Conservation (phyloP, 2,329 filamentous ascomycete genomes). For the Talaromyces sp. region DNA sequence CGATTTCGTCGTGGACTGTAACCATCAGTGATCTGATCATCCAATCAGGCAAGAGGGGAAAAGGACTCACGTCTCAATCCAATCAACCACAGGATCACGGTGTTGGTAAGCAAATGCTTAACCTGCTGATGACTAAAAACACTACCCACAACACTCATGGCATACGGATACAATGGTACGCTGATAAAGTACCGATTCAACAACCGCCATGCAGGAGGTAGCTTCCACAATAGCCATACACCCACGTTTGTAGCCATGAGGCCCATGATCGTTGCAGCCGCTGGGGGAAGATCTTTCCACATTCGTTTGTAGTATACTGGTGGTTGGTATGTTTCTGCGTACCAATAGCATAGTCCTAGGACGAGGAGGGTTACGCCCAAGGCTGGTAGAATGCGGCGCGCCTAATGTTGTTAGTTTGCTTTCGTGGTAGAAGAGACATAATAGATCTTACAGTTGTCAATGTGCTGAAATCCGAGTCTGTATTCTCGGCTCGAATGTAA, state of each 20-base stretch:
- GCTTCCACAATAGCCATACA: slow-evolving; percentile 54
- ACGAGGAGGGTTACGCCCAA: slow-evolving; percentile 41
- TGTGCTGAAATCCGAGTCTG: slow-evolving; percentile 34
- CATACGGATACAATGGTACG: slow-evolving; percentile 53
- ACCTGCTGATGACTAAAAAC: slow-evolving; percentile 58
- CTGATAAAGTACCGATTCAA: slow-evolving; percentile 59
- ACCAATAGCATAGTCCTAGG: slow-evolving; percentile 44
- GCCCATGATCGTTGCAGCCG: slow-evolving; percentile 52
- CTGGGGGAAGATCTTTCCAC: slow-evolving; percentile 51
- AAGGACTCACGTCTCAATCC: slow-evolving; percentile 48
- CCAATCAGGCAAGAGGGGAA: neutral
- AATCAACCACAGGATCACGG: slow-evolving; percentile 55
- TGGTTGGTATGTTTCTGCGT: slow-evolving; percentile 51
- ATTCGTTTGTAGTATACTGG: slow-evolving; percentile 50
- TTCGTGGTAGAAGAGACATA: neutral
- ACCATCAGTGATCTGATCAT: neutral
- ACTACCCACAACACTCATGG: slow-evolving; percentile 54
- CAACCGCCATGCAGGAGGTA: slow-evolving; percentile 54
- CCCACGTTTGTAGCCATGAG: slow-evolving; percentile 53
- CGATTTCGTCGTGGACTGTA: slow-evolving; percentile 55
- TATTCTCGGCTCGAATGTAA: slow-evolving; percentile 39
- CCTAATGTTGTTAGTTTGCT: slow-evolving; percentile 26
- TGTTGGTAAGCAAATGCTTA: slow-evolving; percentile 55
- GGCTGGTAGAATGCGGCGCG: slow-evolving; percentile 49
- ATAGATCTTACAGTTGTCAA: slow-evolving; percentile 36